Evolutionary conservation across 2,329 filamentous ascomycete species (phyloP).

Genomic region (Aspergillus fructus): DNA sequence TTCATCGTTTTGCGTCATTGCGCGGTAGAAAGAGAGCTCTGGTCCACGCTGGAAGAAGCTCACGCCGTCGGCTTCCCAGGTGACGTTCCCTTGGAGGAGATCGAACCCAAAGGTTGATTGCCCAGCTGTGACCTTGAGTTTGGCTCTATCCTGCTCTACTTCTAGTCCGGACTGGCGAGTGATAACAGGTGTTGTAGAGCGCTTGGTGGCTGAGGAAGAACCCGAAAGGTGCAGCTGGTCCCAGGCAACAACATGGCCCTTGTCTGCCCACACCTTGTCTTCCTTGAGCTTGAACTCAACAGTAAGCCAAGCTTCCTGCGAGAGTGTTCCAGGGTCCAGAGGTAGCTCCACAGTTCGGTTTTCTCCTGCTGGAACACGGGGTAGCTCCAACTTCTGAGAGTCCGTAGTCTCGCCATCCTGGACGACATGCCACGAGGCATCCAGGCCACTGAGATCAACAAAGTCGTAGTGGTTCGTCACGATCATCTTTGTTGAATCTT

Average conservation of each 20-base stretch:
- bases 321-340: neutral
- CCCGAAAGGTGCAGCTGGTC: conserved; percentile 36
- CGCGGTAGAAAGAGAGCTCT: conserved; percentile 57
- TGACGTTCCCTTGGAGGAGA: conserved; percentile 4
- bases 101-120: neutral
- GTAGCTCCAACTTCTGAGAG: conserved; percentile 37
- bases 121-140: neutral
- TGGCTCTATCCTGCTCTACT: neutral
- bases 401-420: conserved; percentile 25
- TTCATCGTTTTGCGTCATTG: conserved; percentile 65
- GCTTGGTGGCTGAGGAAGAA: neutral
- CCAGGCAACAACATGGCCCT: conserved; percentile 58
- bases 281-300: conserved; percentile 47
- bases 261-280: conserved; percentile 51
- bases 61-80: neutral
- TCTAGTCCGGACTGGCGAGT: neutral
- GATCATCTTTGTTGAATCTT: conserved; percentile 32
- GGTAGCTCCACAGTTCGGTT: conserved; percentile 1
- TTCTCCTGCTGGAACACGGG: conserved; percentile 45
- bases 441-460: conserved; percentile 44
- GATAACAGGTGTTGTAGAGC: neutral
- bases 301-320: conserved; percentile 41
- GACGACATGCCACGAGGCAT: conserved; percentile 21
- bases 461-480: conserved; percentile 55
- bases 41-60: conserved; percentile 19